Evolutionary conservation across 108 stramenopile species (phyloP).

Genomic region (Skeletonema potamos): DNA sequence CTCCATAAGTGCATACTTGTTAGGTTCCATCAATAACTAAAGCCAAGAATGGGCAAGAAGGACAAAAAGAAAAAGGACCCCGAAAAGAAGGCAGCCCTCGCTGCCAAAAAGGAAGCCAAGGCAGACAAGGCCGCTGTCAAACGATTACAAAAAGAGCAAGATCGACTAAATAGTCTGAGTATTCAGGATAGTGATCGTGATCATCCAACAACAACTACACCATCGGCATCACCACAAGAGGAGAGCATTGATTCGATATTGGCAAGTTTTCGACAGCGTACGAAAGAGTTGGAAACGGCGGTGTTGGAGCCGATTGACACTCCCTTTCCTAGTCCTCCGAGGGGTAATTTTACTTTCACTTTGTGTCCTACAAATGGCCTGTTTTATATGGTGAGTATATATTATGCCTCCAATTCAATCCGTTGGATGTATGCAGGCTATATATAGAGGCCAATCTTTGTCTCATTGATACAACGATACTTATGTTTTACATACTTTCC

Average conservation of each 20-base stretch:
- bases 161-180: slow-evolving; percentile 9
- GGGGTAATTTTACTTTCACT: slow-evolving; percentile 82
- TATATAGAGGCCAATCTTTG: not conserved
- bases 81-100: slow-evolving; percentile 77
- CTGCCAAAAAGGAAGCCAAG: slow-evolving; percentile 83
- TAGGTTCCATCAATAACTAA: slow-evolving; percentile 17
- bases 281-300: slow-evolving; percentile 32
- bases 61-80: slow-evolving; percentile 69
- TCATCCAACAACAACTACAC: not conserved
- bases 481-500: not conserved
- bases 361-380: slow-evolving; percentile 63
- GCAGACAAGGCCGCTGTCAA: slow-evolving; percentile 77
- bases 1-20: no score
- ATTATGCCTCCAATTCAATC: not conserved
- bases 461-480: slow-evolving; percentile 21
- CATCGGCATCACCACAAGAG: no score
- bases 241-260: slow-evolving; percentile 54
- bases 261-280: slow-evolving; percentile 41
- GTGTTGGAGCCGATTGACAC: slow-evolving; percentile 46
- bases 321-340: slow-evolving; percentile 63
- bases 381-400: slow-evolving; percentile 59
- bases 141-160: slow-evolving; percentile 57
- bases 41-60: slow-evolving; percentile 61
- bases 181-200: slow-evolving; percentile 9
- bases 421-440: not conserved